Percentiles rank a stretch among this genome's conserved stretches.
phyloP scores from a whole-genome alignment of 2,329 filamentous ascomycete genomes.

The Pseudogymnoascus sp. region DNA sequence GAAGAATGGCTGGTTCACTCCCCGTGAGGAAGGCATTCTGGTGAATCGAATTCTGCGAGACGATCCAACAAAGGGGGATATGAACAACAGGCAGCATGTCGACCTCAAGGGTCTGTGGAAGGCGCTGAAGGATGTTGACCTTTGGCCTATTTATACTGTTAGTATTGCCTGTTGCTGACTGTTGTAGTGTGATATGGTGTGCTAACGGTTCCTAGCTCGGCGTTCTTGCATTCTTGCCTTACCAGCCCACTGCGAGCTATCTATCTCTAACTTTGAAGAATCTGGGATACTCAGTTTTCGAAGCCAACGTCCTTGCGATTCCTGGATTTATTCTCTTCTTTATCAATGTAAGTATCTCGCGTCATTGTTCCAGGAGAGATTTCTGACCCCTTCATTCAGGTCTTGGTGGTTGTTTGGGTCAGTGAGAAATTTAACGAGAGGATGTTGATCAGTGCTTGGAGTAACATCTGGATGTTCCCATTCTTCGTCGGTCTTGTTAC shows the following conservation, averaged over 20 bases:
- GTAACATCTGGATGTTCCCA: constrained; percentile 35
- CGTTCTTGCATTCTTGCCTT: constrained; percentile 17
- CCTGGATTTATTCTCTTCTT: constrained; percentile 38
- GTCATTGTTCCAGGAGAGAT: constrained; percentile 46
- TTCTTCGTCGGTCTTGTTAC: constrained; percentile 29
- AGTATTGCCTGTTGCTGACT: neutral
- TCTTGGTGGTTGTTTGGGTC: constrained; percentile 40
- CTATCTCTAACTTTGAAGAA: constrained; percentile 9
- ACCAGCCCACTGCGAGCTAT: constrained; percentile 1
- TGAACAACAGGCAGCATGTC: constrained; percentile 45
- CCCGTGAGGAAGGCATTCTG: constrained; percentile 59
- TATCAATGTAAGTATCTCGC: constrained; percentile 23
- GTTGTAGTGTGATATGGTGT: neutral
- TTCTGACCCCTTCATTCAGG: constrained; percentile 42
- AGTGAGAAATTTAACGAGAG: constrained; percentile 35
- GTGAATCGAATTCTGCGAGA: constrained; percentile 52
- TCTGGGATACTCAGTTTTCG: constrained; percentile 29
- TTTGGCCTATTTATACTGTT: constrained; percentile 43
- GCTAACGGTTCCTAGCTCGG: constrained; percentile 19
- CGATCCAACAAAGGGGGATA: constrained; percentile 40
- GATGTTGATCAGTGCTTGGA: constrained; percentile 29
- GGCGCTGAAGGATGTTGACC: constrained; percentile 43
- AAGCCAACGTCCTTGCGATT: constrained; percentile 39
- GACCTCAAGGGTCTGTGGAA: constrained; percentile 39
- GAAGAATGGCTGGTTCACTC: constrained; percentile 54